Percentiles rank a stretch among this genome's conserved stretches.
Conservation (phyloP, 2,329 filamentous ascomycete genomes). For the Thielaviopsis euricoi region DNA sequence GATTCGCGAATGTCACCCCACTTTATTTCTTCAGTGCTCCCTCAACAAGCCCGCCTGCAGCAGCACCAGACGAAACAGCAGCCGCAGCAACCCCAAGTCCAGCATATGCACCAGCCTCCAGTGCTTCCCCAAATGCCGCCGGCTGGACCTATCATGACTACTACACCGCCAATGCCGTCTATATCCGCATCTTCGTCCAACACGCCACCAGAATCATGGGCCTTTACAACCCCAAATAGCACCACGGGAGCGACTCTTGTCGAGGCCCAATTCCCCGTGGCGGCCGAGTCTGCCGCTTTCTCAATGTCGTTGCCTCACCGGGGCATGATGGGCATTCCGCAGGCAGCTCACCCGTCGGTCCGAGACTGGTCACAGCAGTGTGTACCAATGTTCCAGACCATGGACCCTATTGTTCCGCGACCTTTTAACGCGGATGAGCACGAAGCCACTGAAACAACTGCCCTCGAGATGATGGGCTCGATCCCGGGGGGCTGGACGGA, state of each 20-base stretch:
- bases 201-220: conserved; percentile 7
- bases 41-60: background rate
- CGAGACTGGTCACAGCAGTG: conserved; percentile 1
- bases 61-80: background rate
- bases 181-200: conserved; percentile 1
- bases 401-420: background rate
- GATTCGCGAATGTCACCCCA: conserved; percentile 9
- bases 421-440: background rate
- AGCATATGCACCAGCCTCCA: conserved; percentile 1
- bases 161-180: background rate
- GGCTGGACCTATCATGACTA: background rate
- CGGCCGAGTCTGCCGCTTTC: conserved; percentile 1
- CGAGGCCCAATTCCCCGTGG: background rate
- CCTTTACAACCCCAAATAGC: background rate
- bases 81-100: background rate
- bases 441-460: background rate
- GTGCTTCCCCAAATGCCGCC: background rate
- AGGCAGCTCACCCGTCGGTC: background rate
- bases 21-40: background rate
- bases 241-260: background rate
- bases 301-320: conserved; percentile 5
- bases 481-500: background rate
- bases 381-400: conserved; percentile 1
- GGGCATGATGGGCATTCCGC: background rate
- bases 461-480: background rate